phyloP scores from a whole-genome alignment of 768 basidiomycete species.

The Tremella yokohamensis region DNA sequence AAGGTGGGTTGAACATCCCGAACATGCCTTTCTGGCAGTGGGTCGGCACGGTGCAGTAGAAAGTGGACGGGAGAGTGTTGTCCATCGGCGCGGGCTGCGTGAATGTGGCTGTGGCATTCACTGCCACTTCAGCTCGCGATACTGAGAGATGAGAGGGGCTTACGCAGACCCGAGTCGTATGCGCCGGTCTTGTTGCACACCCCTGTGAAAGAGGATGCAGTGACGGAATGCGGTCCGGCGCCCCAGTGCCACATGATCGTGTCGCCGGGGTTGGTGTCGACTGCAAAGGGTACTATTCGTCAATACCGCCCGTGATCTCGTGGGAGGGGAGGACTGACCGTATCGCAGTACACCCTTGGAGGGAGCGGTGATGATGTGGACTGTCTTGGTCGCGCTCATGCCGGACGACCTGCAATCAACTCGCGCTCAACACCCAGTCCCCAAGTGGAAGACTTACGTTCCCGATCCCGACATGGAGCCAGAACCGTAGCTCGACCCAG shows the following conservation, averaged over 20 bases:
- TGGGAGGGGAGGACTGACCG: constrained; percentile 15
- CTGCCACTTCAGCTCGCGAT: constrained; percentile 7
- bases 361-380: constrained; percentile 34
- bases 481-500: background rate
- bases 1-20: constrained; percentile 34
- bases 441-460: background rate
- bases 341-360: constrained; percentile 37
- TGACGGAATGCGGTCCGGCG: constrained; percentile 26
- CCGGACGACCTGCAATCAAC: background rate
- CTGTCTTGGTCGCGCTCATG: constrained; percentile 23
- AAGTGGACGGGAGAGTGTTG: constrained; percentile 12
- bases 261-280: constrained; percentile 29
- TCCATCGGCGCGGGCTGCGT: background rate
- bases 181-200: constrained; percentile 30
- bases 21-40: constrained; percentile 41
- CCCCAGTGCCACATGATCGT: constrained; percentile 34
- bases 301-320: background rate
- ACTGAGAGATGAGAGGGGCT: constrained; percentile 8
- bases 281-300: constrained; percentile 35
- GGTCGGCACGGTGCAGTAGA: constrained; percentile 32
- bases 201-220: background rate
- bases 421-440: background rate
- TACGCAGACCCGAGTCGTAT: constrained; percentile 39
- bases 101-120: constrained; percentile 36
- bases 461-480: background rate